Evolutionary conservation across 2,329 filamentous ascomycete species (phyloP).

Genomic region (Nigrospora oryzae): DNA sequence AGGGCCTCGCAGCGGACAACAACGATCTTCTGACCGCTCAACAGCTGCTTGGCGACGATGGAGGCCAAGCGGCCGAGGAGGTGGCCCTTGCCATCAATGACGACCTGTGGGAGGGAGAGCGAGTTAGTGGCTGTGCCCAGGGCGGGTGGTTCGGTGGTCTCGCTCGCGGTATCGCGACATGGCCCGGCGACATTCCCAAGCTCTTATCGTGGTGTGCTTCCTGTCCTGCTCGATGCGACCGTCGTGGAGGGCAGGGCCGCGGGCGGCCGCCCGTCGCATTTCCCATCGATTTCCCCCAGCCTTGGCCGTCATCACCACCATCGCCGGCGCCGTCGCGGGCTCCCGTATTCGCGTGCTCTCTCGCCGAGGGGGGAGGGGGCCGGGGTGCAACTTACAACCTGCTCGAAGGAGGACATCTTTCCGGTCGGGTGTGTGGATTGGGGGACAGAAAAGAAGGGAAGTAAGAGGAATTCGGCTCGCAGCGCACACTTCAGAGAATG

Average conservation of each 20-base stretch:
- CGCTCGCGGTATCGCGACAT: too few species aligned
- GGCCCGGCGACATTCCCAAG: not conserved
- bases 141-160: too few species aligned
- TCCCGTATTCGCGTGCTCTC: too few species aligned
- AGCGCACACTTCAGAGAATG: constrained; percentile 6
- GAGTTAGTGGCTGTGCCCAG: constrained; percentile 19
- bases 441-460: constrained; percentile 15
- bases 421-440: constrained; percentile 14
- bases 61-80: constrained; percentile 97
- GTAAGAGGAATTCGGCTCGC: constrained; percentile 7
- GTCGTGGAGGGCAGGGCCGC: too few species aligned
- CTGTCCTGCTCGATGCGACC: too few species aligned
- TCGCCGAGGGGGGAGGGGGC: constrained; percentile 1
- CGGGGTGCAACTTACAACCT: constrained; percentile 50
- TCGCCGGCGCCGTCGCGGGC: too few species aligned
- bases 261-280: too few species aligned
- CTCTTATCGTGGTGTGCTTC: too few species aligned
- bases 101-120: constrained; percentile 53
- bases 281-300: too few species aligned
- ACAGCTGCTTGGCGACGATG: constrained; percentile 97
- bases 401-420: constrained; percentile 63
- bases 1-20: constrained; percentile 97
- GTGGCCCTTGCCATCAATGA: constrained; percentile 99
- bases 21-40: constrained; percentile 98
- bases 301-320: too few species aligned